Percentiles rank a stretch among this genome's conserved stretches.
phyloP scores from a whole-genome alignment of 345 rosid species.

The Corymbia maculata region DNA sequence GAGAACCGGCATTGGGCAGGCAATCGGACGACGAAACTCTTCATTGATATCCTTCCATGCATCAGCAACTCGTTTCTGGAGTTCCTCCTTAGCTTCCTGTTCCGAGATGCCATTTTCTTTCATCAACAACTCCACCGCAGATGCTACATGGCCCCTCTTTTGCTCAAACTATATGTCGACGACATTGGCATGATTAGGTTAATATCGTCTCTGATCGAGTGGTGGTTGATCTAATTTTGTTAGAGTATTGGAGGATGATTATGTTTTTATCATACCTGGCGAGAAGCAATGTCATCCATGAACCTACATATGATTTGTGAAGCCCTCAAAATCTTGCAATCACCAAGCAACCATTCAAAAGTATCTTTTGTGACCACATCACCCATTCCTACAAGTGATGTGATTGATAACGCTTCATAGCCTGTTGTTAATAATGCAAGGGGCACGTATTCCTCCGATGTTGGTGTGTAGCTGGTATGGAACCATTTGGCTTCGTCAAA shows the following conservation, averaged over 20 bases:
- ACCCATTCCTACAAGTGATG: background rate
- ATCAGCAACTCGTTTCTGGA: background rate
- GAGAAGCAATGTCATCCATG: background rate
- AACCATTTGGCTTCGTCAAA: background rate
- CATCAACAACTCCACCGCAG: conserved; percentile 19
- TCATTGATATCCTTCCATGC: conserved; percentile 33
- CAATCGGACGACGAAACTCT: conserved; percentile 4
- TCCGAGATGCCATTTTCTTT: background rate
- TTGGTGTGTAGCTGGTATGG: background rate
- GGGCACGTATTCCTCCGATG: background rate
- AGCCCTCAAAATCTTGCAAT: background rate
- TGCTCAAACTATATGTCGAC: background rate
- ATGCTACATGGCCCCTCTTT: conserved; percentile 6
- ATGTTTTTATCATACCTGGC: background rate
- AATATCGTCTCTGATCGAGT: fast-evolving
- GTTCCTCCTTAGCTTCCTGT: background rate
- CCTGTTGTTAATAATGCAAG: background rate
- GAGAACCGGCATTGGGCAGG: conserved; percentile 1
- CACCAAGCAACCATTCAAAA: background rate
- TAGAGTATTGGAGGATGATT: background rate
- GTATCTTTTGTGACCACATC: background rate
- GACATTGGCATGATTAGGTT: background rate
- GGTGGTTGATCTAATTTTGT: background rate
- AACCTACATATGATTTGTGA: background rate
- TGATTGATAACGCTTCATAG: background rate